Evolutionary conservation across 2,329 filamentous ascomycete species (phyloP).

Genomic region (Aspergillus fijiensis): DNA sequence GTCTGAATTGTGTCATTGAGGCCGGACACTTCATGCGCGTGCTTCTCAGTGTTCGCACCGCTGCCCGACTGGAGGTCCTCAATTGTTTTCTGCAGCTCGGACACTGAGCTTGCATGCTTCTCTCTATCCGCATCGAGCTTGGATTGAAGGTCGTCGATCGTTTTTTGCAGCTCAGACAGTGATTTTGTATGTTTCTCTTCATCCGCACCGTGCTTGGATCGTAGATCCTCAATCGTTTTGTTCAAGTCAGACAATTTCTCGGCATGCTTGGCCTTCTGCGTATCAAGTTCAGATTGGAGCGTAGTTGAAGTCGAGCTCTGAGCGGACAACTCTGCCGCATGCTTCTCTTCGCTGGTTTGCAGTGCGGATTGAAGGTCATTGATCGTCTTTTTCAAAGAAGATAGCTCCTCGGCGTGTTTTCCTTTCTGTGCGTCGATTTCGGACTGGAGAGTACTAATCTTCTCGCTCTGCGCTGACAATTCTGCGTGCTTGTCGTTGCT

Average conservation of each 20-base stretch:
- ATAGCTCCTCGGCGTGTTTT: constrained; percentile 56
- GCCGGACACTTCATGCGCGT: constrained; percentile 59
- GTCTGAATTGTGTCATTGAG: constrained; percentile 56
- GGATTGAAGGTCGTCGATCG: constrained; percentile 57
- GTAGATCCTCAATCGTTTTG: constrained; percentile 36
- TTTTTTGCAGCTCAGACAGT: constrained; percentile 56
- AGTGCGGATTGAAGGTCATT: constrained; percentile 54
- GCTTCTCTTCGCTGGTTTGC: constrained; percentile 49
- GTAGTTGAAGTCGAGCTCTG: background rate
- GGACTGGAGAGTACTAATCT: constrained; percentile 57
- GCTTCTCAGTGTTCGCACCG: constrained; percentile 48
- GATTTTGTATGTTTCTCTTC: constrained; percentile 55
- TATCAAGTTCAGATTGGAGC: background rate
- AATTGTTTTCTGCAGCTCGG: constrained; percentile 59
- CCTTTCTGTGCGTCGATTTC: constrained; percentile 34
- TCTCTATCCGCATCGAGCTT: constrained; percentile 33
- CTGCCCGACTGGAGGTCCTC: constrained; percentile 54
- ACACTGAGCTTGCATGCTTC: constrained; percentile 56
- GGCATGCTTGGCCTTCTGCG: background rate
- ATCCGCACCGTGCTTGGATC: constrained; percentile 49
- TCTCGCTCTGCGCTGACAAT: constrained; percentile 56
- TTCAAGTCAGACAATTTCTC: no score
- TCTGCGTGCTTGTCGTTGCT: constrained; percentile 53
- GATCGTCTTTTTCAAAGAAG: constrained; percentile 59
- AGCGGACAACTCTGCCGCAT: constrained; percentile 56